Evolutionary conservation across 257 asterid species (phyloP).

Genomic region (Craterostigma plantagineum): DNA sequence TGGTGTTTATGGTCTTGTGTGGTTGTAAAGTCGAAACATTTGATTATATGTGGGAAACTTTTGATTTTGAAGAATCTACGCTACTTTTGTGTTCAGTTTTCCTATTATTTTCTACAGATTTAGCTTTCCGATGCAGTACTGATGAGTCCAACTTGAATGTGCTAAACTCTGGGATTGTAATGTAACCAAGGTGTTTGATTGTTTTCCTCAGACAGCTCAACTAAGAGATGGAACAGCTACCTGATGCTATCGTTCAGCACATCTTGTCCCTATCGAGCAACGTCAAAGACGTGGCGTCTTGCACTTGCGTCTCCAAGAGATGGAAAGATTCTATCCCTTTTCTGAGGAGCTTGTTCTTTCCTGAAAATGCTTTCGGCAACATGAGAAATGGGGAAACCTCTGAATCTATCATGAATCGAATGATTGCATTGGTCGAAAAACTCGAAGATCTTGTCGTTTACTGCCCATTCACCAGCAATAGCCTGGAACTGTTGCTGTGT

Average conservation of each 20-base stretch:
- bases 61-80: too few species aligned
- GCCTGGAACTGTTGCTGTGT: constrained; percentile 59
- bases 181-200: constrained; percentile 26
- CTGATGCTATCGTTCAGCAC: constrained; percentile 59
- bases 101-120: too few species aligned
- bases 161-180: too few species aligned
- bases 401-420: constrained; percentile 33
- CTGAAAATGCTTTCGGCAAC: constrained; percentile 63
- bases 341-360: constrained; percentile 44
- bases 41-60: too few species aligned
- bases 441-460: constrained; percentile 75
- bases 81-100: too few species aligned
- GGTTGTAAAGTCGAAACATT: too few species aligned
- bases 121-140: too few species aligned
- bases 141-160: too few species aligned
- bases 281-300: constrained; percentile 79
- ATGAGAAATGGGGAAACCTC: constrained; percentile 30
- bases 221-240: constrained; percentile 81
- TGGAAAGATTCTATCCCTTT: constrained; percentile 80
- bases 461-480: constrained; percentile 54
- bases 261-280: constrained; percentile 46
- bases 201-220: constrained; percentile 17
- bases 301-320: constrained; percentile 63
- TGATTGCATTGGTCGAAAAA: constrained; percentile 34
- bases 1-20: too few species aligned